These are phyloP conservation scores for Boletus rufocinnamomeus DNA, from an alignment of 768 basidiomycete species.

Conservation along the genomic window DNA sequence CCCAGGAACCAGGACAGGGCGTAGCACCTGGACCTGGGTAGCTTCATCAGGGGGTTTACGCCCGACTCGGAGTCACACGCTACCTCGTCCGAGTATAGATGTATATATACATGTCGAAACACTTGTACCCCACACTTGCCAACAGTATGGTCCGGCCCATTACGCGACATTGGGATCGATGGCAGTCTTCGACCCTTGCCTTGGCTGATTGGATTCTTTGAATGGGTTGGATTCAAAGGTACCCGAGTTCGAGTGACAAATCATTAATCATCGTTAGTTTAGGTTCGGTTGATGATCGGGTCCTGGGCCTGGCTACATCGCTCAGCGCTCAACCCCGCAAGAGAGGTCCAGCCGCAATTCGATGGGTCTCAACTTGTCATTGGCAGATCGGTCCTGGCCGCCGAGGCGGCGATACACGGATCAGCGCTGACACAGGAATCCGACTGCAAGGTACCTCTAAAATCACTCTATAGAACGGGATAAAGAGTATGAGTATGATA, in stretches of 20 bases:
- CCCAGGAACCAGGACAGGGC: background rate
- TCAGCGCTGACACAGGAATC: background rate
- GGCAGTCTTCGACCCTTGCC: background rate
- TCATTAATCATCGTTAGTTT: background rate
- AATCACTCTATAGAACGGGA: background rate
- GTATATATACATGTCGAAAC: background rate
- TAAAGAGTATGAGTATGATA: background rate
- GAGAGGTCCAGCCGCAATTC: background rate
- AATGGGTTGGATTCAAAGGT: background rate
- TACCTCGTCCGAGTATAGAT: background rate
- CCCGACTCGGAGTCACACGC: background rate
- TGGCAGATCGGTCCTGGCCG: background rate
- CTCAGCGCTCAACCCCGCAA: background rate
- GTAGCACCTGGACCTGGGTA: background rate
- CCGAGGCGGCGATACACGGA: constrained; percentile 7
- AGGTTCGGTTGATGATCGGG: background rate
- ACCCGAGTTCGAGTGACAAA: background rate
- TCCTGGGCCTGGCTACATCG: background rate
- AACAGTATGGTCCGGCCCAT: no score
- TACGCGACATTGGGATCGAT: no score
- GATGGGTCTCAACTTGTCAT: background rate
- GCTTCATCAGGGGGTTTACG: background rate
- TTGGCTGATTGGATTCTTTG: background rate
- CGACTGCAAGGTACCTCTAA: background rate
- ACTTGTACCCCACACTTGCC: background rate